These are phyloP conservation scores for Pulveroboletus frians DNA, from an alignment of 768 basidiomycete genomes.

Conservation along the genomic window DNA sequence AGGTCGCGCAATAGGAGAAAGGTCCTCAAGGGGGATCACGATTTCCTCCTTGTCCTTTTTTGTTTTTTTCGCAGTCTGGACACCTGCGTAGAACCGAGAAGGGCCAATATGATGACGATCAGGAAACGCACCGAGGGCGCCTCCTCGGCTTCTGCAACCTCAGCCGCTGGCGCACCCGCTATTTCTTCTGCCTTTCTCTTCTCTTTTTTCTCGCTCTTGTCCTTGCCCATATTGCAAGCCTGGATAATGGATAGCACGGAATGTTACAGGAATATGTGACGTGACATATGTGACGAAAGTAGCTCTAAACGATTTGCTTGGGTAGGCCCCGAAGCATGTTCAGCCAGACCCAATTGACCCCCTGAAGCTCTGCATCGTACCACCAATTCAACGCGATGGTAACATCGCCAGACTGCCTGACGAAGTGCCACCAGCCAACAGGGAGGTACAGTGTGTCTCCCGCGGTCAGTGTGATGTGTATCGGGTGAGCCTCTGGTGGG, in stretches of 20 bases:
- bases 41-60: slow-evolving; percentile 61
- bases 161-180: slow-evolving; percentile 17
- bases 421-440: slow-evolving; percentile 93
- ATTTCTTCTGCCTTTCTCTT: slow-evolving; percentile 48
- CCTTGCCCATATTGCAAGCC: slow-evolving; percentile 51
- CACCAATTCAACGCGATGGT: slow-evolving; percentile 84
- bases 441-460: slow-evolving; percentile 88
- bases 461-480: slow-evolving; percentile 56
- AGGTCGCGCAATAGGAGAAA: slow-evolving; percentile 92
- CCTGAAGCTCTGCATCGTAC: slow-evolving; percentile 77
- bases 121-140: slow-evolving; percentile 28
- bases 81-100: slow-evolving; percentile 12
- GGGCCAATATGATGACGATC: slow-evolving; percentile 26
- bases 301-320: slow-evolving; percentile 27
- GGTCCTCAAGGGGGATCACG: slow-evolving; percentile 66
- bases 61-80: slow-evolving; percentile 48
- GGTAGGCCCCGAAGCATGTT: slow-evolving; percentile 49
- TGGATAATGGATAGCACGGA: neutral
- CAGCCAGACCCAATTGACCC: slow-evolving; percentile 65
- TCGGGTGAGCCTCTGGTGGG: slow-evolving; percentile 53
- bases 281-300: slow-evolving; percentile 18
- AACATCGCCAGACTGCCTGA: slow-evolving; percentile 59
- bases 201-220: slow-evolving; percentile 72
- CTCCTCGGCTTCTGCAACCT: slow-evolving; percentile 48
- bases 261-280: slow-evolving; percentile 8